Base-by-base conservation (phyloP, 1,284 basidiomycete genomes). In the Sporisorium iseilematis-ciliati region DNA sequence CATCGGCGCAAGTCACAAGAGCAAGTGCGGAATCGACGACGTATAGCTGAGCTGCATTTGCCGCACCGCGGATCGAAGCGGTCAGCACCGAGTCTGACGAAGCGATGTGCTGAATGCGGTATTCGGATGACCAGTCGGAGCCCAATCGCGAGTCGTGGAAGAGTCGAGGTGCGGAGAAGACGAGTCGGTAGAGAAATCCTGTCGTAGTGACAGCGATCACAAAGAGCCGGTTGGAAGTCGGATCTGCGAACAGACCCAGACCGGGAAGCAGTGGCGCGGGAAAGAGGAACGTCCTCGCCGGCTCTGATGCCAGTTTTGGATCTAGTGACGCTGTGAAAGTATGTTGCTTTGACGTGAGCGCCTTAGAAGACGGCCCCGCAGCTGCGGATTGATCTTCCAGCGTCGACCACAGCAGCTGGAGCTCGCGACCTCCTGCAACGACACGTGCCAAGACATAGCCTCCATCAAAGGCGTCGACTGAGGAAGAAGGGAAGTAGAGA, bases 1-100 rank as follows among this genome's bases (percentile, higher is more conserved):
- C 82, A 45, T 83, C 80, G 7, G 66, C 69, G 43, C 82, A 83
- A 2, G 82, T 75, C 8, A 83, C 64, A 20, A 83, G 75, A 18
- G 78, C 61, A 16, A 80, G 69, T 4, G 71, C 78, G 2, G 74
- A 69, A 48, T 81, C 75, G 49, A 75, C 65, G 35, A 57, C 65
- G 46, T 81, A 72, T 11, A 79, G 76, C 31, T 65, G 62, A 5
- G 80, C 64, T 11, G 75, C 68, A 25, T 71, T 74, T 16, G 57
- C 62, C 12, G 60, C 60, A 23, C 65, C 71, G 16, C 60, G 57
- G 2, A 60, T 23, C n/a, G 62, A 72, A 6, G 62, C 52, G 4
- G 65, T 31, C 18, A 64, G 29, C 10, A 60, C 62, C 16, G 74
- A 71, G 6, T 76, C 74, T 2, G 64, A 67, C 8, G 68, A 64